Evolutionary conservation across 192 early-diverging fungal genomes (phyloP).

Genomic region (Cladochytrium replicatum): DNA sequence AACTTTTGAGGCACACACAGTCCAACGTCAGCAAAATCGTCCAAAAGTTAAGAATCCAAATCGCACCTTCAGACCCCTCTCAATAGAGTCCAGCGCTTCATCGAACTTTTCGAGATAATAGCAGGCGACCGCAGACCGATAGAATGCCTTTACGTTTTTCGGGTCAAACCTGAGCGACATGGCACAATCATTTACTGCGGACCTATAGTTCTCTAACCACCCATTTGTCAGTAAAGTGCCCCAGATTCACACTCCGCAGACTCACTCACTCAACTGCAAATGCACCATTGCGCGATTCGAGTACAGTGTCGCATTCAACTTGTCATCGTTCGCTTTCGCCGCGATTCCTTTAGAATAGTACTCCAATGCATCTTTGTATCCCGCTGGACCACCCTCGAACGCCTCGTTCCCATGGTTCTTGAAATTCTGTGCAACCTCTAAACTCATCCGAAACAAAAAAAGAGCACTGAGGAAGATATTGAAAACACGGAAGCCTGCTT

Average conservation of each 20-base stretch:
- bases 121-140: slow-evolving; percentile 77
- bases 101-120: slow-evolving; percentile 64
- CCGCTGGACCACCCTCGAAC: slow-evolving; percentile 57
- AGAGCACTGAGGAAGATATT: not conserved
- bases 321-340: slow-evolving; percentile 54
- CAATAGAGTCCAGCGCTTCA: slow-evolving; percentile 81
- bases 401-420: slow-evolving; percentile 94
- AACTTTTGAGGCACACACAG: slow-evolving; percentile 2
- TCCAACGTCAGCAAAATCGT: slow-evolving; percentile 14
- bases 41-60: not conserved
- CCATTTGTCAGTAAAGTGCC: not conserved
- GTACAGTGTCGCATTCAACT: slow-evolving; percentile 69
- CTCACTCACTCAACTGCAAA: slow-evolving; percentile 59
- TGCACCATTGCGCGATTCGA: slow-evolving; percentile 89
- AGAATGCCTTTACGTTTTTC: slow-evolving; percentile 86
- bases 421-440: slow-evolving; percentile 81
- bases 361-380: slow-evolving; percentile 64
- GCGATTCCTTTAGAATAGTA: slow-evolving; percentile 84
- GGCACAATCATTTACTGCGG: slow-evolving; percentile 81
- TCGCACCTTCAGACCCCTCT: slow-evolving; percentile 51
- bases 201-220: slow-evolving; percentile 78
- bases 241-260: slow-evolving; percentile 4
- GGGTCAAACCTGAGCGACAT: slow-evolving; percentile 68
- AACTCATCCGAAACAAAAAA: slow-evolving; percentile 6
- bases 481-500: not conserved